Base-by-base conservation (phyloP, 495 filamentous ascomycete species). In the Xanthoparmelia taractica region DNA sequence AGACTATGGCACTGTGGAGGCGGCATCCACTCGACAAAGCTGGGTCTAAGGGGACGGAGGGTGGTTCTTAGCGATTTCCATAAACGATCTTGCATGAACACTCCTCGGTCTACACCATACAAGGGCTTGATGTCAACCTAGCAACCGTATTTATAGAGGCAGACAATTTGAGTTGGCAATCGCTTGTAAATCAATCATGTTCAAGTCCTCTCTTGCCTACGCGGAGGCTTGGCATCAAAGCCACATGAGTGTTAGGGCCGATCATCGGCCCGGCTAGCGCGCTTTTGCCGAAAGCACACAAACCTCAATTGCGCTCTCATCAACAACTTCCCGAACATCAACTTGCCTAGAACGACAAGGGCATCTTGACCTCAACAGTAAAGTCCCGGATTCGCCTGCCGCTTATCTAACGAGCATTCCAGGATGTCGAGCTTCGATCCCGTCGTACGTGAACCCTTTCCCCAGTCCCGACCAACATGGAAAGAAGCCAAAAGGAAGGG, bases 391-490 rank as follows among this genome's bases (percentile, higher is more conserved):
- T 73, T 73, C 71, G 72, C 72, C 73, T 40, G 52, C 58, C 43
- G 34, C 34, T 74, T 68, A 69, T 69, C 63, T 72, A 69, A 68
- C 72, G 74, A 78, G 76, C 71, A 75, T 76, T 84, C 81, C 89
- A 96, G 83, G 82, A 97, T 97, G 93, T 96, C 93, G 82, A 85
- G 89, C 77, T 96, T 95, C 82, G 93, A 97, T 82, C 84, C 87
- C 80, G 91, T 96, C 82, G 90, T 97, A 84, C 82, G 91, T 93
- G 17, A 25, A 40, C 37, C 43, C 55, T 48, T 45, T 59, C 67
- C 59, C 71, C 73, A 77, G 67, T 76, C 74, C 68, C 64, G 64
- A 68, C 62, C 69, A 58, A 57, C 43, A 66, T 63, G 66, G 48
- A 8, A 17, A 55, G 37, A 2, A 29, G 38, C 64, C 23, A 25